phyloP scores from a whole-genome alignment of 116 monocot genomes.

The Trichopus zeylanicus region DNA sequence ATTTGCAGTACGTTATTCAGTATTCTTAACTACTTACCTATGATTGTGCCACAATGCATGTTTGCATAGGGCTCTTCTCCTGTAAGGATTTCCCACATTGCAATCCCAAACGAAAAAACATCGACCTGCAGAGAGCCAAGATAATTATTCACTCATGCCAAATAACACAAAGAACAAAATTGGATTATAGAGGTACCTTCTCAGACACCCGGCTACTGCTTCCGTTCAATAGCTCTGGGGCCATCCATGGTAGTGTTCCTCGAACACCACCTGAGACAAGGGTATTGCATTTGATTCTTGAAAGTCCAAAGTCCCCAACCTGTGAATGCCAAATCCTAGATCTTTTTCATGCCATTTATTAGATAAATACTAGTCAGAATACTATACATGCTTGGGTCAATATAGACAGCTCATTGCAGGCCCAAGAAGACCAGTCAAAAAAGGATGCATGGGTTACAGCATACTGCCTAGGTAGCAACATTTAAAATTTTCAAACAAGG shows the following conservation, averaged over 20 bases:
- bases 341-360: not conserved
- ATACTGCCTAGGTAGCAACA: too few species aligned
- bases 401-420: too few species aligned
- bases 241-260: conserved; percentile 99
- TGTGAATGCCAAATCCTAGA: conserved; percentile 10
- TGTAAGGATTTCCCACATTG: conserved; percentile 91
- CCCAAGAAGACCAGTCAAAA: too few species aligned
- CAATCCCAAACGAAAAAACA: conserved; percentile 96
- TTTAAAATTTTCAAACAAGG: too few species aligned
- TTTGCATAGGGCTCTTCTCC: conserved; percentile 92
- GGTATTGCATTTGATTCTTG: conserved; percentile 82
- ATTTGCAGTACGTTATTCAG: too few species aligned
- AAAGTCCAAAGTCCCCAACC: conserved; percentile 93
- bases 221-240: conserved; percentile 86
- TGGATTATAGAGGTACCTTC: conserved; percentile 35
- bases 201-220: conserved; percentile 84
- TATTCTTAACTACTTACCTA: conserved; percentile 83
- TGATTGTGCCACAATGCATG: conserved; percentile 95
- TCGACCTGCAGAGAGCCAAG: conserved; percentile 61
- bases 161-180: not conserved
- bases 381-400: not conserved
- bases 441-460: too few species aligned
- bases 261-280: conserved; percentile 90
- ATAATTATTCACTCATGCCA: not conserved
- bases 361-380: not conserved